A percentile compares a stretch with the other conserved stretches of the same genome.
Conservation (phyloP, 768 basidiomycete genomes). For the Boletus coccyginus region DNA sequence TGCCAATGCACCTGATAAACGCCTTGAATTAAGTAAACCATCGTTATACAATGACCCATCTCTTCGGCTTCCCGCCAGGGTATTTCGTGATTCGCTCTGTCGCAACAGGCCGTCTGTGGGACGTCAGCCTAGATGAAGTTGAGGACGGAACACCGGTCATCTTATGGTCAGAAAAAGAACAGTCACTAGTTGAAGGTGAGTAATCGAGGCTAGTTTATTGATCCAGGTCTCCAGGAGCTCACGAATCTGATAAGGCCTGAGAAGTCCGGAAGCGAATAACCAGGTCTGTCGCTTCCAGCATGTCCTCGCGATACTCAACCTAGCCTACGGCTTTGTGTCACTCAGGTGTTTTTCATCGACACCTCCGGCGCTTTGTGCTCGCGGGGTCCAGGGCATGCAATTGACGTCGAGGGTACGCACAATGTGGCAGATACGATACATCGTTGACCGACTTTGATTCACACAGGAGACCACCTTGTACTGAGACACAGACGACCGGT, state of each 20-base stretch:
- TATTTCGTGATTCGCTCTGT: slow-evolving; percentile 40
- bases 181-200: slow-evolving; percentile 75
- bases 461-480: slow-evolving; percentile 55
- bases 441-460: slow-evolving; percentile 6
- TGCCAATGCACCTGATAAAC: slow-evolving; percentile 1
- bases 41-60: slow-evolving; percentile 17
- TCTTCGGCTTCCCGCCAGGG: slow-evolving; percentile 36
- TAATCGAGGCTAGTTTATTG: background rate
- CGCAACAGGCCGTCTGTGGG: slow-evolving; percentile 36
- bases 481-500: slow-evolving; percentile 76
- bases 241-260: slow-evolving; percentile 46
- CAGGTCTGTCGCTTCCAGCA: slow-evolving; percentile 44
- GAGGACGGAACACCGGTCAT: slow-evolving; percentile 46
- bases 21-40: background rate
- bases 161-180: slow-evolving; percentile 73
- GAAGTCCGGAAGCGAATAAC: slow-evolving; percentile 68
- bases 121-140: slow-evolving; percentile 32
- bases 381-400: slow-evolving; percentile 73
- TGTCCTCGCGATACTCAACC: background rate
- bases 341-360: slow-evolving; percentile 82
- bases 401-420: slow-evolving; percentile 69
- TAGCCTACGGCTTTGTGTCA: background rate
- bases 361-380: slow-evolving; percentile 74
- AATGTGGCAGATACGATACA: background rate
- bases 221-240: slow-evolving; percentile 6